Base-by-base conservation (phyloP, 768 basidiomycete genomes). In the Kwoniella newhampshirensis region DNA sequence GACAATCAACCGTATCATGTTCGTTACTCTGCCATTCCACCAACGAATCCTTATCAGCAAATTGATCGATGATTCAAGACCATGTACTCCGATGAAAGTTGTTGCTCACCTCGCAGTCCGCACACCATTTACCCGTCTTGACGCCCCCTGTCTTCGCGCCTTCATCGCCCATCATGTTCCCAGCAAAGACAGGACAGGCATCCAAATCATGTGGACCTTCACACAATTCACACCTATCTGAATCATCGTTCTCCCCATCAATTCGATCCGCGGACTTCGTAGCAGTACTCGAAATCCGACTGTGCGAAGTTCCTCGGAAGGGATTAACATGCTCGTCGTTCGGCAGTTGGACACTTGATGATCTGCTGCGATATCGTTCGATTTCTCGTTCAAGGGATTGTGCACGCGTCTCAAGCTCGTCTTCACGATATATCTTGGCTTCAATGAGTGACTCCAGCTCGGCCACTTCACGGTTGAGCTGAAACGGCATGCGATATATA, bases 381-480 rank as follows among this genome's bases (percentile, higher is more conserved):
- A 64, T 21, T n/a, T 70, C 66, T 35, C 58, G 46, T 35, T 71
- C 64, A 13, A 76, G 70, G 2, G 62, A 58, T 1, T 46, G 18
- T 12, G 71, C 57, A 23, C 66, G 62, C 15, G 43, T 63, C 47
- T 74, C 73, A n/a, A 76, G 69, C 49, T 73, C 75, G 53, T 68
- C 75, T 57, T 76, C 71, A 25, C 65, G 57, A 54, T 74, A 71
- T 59, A 89, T 90, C 84, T 96, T 97, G 51, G 89, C 83, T 74
- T 99, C 94, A n/a, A 97, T 86, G 39, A 99, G 80, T 36, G 86
- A 82, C 76, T 98, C 94, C 18, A 97, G 81, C 73, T 97, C 92
- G 51, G 86, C 84, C 48, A 98, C 87, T 78, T 97, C 91, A 68
- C 91, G 88, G 77, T 89, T 87, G 58, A 92, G 82, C 89, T 93